A percentile compares a stretch with the other conserved stretches of the same genome.
Conservation (phyloP, 345 rosid genomes). For the Isatis tinctoria region DNA sequence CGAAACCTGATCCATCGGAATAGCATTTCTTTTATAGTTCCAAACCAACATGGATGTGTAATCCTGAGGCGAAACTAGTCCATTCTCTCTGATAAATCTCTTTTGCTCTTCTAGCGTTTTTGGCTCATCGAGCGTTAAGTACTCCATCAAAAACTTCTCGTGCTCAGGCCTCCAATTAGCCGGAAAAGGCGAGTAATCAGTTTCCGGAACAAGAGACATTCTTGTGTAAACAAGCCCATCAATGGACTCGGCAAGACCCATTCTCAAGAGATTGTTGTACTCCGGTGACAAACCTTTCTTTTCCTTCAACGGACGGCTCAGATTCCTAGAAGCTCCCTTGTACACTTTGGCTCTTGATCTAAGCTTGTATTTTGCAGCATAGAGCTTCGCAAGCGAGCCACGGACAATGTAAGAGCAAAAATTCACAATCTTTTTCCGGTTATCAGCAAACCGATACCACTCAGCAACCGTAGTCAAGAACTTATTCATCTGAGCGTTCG, state of each 20-base stretch:
- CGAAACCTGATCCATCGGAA: constrained; percentile 61
- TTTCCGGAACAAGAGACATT: constrained; percentile 92
- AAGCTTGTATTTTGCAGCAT: constrained; percentile 93
- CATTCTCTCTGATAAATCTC: constrained; percentile 58
- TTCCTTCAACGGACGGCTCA: constrained; percentile 82
- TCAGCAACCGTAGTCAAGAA: constrained; percentile 80
- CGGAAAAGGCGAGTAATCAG: constrained; percentile 86
- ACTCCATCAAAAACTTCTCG: constrained; percentile 79
- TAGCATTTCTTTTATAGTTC: constrained; percentile 90
- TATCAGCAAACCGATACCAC: constrained; percentile 93
- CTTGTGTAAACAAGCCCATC: constrained; percentile 92
- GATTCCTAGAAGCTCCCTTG: constrained; percentile 58
- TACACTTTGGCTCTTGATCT: constrained; percentile 93
- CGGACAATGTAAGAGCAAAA: constrained; percentile 85
- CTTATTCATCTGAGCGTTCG: constrained; percentile 94
- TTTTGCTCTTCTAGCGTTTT: constrained; percentile 75
- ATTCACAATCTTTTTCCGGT: constrained; percentile 80
- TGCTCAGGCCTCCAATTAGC: constrained; percentile 88
- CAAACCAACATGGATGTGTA: constrained; percentile 89
- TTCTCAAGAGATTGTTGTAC: constrained; percentile 74
- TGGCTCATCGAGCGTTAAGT: constrained; percentile 68
- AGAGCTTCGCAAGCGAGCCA: constrained; percentile 92
- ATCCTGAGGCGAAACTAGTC: constrained; percentile 90
- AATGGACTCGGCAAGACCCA: constrained; percentile 89
- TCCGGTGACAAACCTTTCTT: constrained; percentile 90